Conservation (phyloP, 805 yeast genomes). For the Ogataea dorogensis region DNA sequence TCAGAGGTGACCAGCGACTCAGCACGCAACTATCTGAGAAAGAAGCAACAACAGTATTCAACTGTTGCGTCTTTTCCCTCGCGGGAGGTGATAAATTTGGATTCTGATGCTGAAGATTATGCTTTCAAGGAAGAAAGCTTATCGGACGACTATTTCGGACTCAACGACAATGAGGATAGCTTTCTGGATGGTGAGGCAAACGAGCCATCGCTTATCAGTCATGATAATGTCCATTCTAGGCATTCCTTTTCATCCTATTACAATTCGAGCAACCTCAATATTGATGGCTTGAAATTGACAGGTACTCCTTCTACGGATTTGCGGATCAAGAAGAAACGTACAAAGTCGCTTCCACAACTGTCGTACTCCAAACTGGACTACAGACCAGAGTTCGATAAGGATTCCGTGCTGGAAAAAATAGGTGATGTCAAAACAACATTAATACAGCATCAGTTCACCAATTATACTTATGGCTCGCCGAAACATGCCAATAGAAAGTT, state of each 20-base stretch:
- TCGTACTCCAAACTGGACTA: slow-evolving; percentile 47
- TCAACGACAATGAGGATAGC: slow-evolving; percentile 18
- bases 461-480: slow-evolving; percentile 30
- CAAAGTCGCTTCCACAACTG: slow-evolving; percentile 54
- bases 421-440: slow-evolving; percentile 42
- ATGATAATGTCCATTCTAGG: slow-evolving; percentile 12
- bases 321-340: slow-evolving; percentile 39
- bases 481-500: slow-evolving; percentile 21
- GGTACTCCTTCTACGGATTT: slow-evolving; percentile 6
- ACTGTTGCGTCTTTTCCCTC: slow-evolving; percentile 6
- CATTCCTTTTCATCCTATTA: slow-evolving; percentile 20
- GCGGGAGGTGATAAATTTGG: slow-evolving; percentile 37
- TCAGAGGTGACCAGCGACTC: slow-evolving; percentile 6
- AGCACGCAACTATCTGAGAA: slow-evolving; percentile 25
- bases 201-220: slow-evolving; percentile 6
- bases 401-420: slow-evolving; percentile 37
- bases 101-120: slow-evolving; percentile 42
- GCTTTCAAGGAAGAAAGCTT: slow-evolving; percentile 24
- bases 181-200: slow-evolving; percentile 13
- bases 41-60: slow-evolving; percentile 24
- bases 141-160: slow-evolving; percentile 12
- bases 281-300: slow-evolving; percentile 19
- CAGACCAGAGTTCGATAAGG: slow-evolving; percentile 31
- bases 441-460: slow-evolving; percentile 27
- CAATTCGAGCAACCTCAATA: slow-evolving; percentile 17